Evolutionary conservation across 164 flowering plant species (phyloP).

Genomic region (Annona squamosa): DNA sequence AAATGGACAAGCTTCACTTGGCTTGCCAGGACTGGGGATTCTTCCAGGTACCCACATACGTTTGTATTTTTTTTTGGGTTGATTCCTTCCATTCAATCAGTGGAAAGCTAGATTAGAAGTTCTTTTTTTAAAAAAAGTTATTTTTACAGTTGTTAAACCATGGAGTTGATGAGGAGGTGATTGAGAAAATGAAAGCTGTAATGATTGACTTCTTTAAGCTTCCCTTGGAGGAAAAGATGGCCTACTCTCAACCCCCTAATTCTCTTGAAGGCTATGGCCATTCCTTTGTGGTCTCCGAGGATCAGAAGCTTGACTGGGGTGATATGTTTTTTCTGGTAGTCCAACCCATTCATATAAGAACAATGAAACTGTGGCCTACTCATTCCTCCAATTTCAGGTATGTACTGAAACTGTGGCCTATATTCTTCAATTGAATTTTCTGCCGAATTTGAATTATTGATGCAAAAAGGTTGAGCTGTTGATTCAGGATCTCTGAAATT

Average conservation of each 20-base stretch:
- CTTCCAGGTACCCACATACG: constrained; percentile 29
- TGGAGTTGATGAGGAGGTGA: constrained; percentile 25
- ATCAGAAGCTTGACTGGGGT: constrained; percentile 53
- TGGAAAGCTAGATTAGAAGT: background rate
- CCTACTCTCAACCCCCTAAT: constrained; percentile 25
- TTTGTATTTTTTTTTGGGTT: background rate
- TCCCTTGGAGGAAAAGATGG: constrained; percentile 44
- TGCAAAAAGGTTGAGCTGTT: too few relatives aligned
- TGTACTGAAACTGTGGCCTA: constrained; percentile 27
- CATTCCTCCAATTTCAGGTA: constrained; percentile 36
- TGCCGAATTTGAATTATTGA: too few relatives aligned
- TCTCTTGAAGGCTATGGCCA: constrained; percentile 51
- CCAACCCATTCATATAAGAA: constrained; percentile 21
- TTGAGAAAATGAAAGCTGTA: constrained; percentile 37
- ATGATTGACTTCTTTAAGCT: constrained; percentile 33
- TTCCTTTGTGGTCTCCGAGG: constrained; percentile 40
- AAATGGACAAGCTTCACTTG: constrained; percentile 28
- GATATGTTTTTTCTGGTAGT: constrained; percentile 35
- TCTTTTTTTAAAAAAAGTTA: too few relatives aligned
- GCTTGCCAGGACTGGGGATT: constrained; percentile 55
- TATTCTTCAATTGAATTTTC: too few relatives aligned
- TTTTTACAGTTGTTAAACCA: constrained; percentile 29
- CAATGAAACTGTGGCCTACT: constrained; percentile 31
- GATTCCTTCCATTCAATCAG: too few relatives aligned
- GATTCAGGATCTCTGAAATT: too few relatives aligned